Percentiles rank a stretch among this genome's conserved stretches.
These are phyloP conservation scores for Echium plantagineum DNA, from an alignment of 257 asterid species.

Conservation along the genomic window DNA sequence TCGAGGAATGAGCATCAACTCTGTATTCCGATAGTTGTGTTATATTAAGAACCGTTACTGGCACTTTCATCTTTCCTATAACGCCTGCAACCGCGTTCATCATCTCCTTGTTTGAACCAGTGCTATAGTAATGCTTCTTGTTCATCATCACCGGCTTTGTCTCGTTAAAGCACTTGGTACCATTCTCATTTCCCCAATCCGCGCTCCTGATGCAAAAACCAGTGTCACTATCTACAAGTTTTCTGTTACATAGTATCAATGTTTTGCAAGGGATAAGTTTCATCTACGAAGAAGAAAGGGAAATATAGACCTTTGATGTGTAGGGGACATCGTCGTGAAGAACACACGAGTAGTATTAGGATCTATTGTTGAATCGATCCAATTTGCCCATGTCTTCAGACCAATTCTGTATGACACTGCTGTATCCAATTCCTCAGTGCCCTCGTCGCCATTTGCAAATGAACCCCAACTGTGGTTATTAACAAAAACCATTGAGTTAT, in stretches of 20 bases:
- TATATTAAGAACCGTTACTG: slow-evolving; percentile 55
- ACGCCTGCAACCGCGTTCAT: slow-evolving; percentile 48
- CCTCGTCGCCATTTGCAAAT: slow-evolving; percentile 71
- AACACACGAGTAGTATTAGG: slow-evolving; percentile 63
- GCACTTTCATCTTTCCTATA: slow-evolving; percentile 48
- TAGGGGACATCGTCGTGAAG: slow-evolving; percentile 84
- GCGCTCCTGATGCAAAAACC: slow-evolving; percentile 31
- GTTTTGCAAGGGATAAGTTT: too few species aligned
- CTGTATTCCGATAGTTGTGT: slow-evolving; percentile 77
- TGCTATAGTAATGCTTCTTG: slow-evolving; percentile 59
- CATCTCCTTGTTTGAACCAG: slow-evolving; percentile 49
- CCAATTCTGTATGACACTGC: slow-evolving; percentile 57
- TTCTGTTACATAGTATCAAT: not conserved
- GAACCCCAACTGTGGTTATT: slow-evolving; percentile 64
- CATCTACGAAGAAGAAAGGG: not conserved
- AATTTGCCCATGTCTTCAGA: slow-evolving; percentile 86
- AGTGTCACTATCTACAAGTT: not conserved
- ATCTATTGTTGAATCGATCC: slow-evolving; percentile 75
- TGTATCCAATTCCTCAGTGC: slow-evolving; percentile 58
- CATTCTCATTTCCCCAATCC: slow-evolving; percentile 61
- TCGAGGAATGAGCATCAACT: slow-evolving; percentile 63
- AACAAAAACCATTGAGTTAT: not conserved
- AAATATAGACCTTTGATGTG: slow-evolving; percentile 45
- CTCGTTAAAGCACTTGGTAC: slow-evolving; percentile 74
- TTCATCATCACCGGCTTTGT: slow-evolving; percentile 37